Evolutionary conservation across 1,139 yeast species (phyloP).

Genomic region (Saccharomyces hybrid): DNA sequence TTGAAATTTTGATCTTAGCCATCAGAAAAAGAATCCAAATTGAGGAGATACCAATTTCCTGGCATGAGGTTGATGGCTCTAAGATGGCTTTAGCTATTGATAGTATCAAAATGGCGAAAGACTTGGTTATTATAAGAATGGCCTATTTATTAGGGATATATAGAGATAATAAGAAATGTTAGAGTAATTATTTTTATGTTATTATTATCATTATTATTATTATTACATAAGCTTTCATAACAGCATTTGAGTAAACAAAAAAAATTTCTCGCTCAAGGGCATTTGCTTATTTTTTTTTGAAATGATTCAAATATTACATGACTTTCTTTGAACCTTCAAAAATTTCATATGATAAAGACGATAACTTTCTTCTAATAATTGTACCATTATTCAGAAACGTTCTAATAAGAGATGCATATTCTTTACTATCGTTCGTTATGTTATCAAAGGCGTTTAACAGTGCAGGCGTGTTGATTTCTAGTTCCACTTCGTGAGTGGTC

Average conservation of each 20-base stretch:
- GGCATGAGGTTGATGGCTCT: constrained; percentile 97
- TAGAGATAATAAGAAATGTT: constrained; percentile 33
- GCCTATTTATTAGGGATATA: constrained; percentile 85
- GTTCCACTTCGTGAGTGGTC: constrained; percentile 50
- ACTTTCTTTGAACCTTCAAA: constrained; percentile 32
- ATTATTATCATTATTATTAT: not conserved
- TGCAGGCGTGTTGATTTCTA: constrained; percentile 65
- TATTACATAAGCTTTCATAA: constrained; percentile 1
- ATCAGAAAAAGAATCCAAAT: constrained; percentile 60
- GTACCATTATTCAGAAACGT: constrained; percentile 68
- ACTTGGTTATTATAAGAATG: constrained; percentile 80
- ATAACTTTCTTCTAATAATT: constrained; percentile 39
- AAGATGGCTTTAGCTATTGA: constrained; percentile 89
- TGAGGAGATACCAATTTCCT: constrained; percentile 75
- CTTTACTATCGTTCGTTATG: constrained; percentile 45
- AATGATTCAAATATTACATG: not conserved
- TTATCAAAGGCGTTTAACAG: constrained; percentile 56
- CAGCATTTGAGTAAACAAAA: not conserved
- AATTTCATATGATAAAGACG: constrained; percentile 30
- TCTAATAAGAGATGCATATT: constrained; percentile 65
- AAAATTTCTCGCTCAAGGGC: not conserved
- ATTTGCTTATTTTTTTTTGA: too few species aligned
- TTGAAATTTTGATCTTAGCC: constrained; percentile 79
- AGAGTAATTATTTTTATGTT: not conserved
- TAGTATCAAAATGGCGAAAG: constrained; percentile 91